Evolutionary conservation across 768 basidiomycete genomes (phyloP).

Genomic region (Xerocomus brunneocitrinus): DNA sequence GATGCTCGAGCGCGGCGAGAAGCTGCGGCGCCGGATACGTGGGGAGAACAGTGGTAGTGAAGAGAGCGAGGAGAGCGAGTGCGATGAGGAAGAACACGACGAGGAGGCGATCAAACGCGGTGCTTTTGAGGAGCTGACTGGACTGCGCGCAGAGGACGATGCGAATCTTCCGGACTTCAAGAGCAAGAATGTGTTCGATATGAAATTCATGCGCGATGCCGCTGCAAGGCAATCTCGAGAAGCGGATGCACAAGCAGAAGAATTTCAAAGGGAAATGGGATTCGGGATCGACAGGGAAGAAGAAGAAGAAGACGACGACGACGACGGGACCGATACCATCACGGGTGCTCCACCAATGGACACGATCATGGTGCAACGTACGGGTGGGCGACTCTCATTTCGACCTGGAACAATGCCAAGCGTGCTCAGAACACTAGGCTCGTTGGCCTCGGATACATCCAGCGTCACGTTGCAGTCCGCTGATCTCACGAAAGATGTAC

Average conservation of each 20-base stretch:
- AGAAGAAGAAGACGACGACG: constrained; percentile 17
- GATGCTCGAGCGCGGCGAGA: constrained; percentile 82
- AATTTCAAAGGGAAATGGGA: constrained; percentile 69
- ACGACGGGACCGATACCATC: constrained; percentile 24
- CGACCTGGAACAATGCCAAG: constrained; percentile 43
- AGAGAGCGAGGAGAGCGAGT: constrained; percentile 43
- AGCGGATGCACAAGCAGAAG: constrained; percentile 61
- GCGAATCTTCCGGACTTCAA: constrained; percentile 23
- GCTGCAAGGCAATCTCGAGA: constrained; percentile 58
- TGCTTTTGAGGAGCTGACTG: constrained; percentile 76
- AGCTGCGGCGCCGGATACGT: constrained; percentile 68
- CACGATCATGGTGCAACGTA: constrained; percentile 43
- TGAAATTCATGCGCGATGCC: constrained; percentile 99
- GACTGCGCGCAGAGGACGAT: constrained; percentile 40
- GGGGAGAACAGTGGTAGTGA: constrained; percentile 60
- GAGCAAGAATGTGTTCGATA: constrained; percentile 76
- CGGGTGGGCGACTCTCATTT: constrained; percentile 63
- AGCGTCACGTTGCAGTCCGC: constrained; percentile 64
- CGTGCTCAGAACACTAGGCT: constrained; percentile 23
- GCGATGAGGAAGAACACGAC: constrained; percentile 34
- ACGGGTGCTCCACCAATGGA: constrained; percentile 32
- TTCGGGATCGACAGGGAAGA: constrained; percentile 33
- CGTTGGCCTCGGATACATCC: constrained; percentile 52
- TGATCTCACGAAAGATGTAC: constrained; percentile 40
- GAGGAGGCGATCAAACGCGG: constrained; percentile 50